These are phyloP conservation scores for Cornus suecica DNA, from an alignment of 148 eudicot species.

Conservation along the genomic window DNA sequence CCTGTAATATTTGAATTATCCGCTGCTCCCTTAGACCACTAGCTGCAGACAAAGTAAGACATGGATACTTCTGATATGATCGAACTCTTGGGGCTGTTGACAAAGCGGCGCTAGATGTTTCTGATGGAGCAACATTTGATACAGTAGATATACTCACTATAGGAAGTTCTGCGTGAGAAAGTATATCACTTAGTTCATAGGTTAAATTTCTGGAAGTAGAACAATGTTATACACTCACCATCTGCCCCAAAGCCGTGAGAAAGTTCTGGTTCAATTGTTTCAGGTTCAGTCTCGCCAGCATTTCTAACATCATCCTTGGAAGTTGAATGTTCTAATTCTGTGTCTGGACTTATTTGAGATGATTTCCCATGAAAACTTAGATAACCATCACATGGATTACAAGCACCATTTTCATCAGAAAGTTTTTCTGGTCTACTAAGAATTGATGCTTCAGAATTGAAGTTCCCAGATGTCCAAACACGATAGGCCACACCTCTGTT, in stretches of 20 bases:
- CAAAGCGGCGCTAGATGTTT: slow-evolving; percentile 31
- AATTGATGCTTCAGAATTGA: slow-evolving; percentile 43
- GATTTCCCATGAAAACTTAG: slow-evolving; percentile 23
- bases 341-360: slow-evolving; percentile 24
- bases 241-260: slow-evolving; percentile 24
- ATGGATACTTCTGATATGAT: slow-evolving; percentile 67
- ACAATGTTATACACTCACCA: slow-evolving; percentile 23
- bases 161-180: slow-evolving; percentile 30
- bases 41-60: slow-evolving; percentile 44
- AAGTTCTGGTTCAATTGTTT: slow-evolving; percentile 32
- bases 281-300: slow-evolving; percentile 21
- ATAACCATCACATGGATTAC: slow-evolving; percentile 22
- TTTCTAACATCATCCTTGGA: slow-evolving; percentile 27
- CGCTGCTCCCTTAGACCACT: slow-evolving; percentile 76
- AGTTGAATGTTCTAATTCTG: slow-evolving; percentile 28
- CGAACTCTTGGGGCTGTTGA: slow-evolving; percentile 42
- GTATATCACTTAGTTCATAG: slow-evolving; percentile 20
- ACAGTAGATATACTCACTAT: slow-evolving; percentile 21
- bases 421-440: slow-evolving; percentile 28
- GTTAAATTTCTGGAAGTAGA: slow-evolving; percentile 25
- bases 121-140: slow-evolving; percentile 29
- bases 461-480: slow-evolving; percentile 74
- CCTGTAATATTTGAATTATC: slow-evolving; percentile 78
- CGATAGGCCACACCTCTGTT: slow-evolving; percentile 67
- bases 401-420: slow-evolving; percentile 28